A percentile compares a stretch with the other conserved stretches of the same genome.
These are phyloP conservation scores for Asterochloris sp. DNA, from an alignment of 139 green algal genomes.

Conservation along the genomic window DNA sequence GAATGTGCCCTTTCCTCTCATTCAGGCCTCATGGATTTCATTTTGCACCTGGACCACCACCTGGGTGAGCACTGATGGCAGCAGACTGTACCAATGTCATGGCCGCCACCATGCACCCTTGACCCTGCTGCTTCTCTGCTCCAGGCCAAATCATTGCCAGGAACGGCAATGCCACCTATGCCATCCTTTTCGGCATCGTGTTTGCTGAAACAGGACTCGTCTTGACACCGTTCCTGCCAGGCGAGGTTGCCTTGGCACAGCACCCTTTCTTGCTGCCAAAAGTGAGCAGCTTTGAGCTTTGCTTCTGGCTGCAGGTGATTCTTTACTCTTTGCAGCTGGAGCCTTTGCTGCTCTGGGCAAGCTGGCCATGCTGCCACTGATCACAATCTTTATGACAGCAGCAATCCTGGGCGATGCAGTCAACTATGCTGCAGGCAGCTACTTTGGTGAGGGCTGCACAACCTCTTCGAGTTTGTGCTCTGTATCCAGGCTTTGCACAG, in stretches of 20 bases:
- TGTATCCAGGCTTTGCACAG: not conserved
- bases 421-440: constrained; percentile 77
- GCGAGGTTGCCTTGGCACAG: not conserved
- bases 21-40: constrained; percentile 26
- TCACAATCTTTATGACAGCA: constrained; percentile 61
- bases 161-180: constrained; percentile 68
- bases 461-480: not conserved
- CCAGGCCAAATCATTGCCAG: too few relatives aligned
- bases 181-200: constrained; percentile 76
- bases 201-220: constrained; percentile 55
- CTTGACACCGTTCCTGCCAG: constrained; percentile 87
- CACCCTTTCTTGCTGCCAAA: not conserved
- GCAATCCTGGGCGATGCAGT: constrained; percentile 87
- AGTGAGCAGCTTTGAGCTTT: not conserved
- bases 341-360: constrained; percentile 78
- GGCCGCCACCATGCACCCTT: too few relatives aligned
- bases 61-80: constrained; percentile 60
- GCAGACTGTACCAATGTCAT: not conserved
- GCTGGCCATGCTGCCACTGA: constrained; percentile 53
- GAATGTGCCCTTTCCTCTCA: too few relatives aligned
- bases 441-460: constrained; percentile 14
- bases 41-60: constrained; percentile 87
- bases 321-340: constrained; percentile 89
- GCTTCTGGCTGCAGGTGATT: constrained; percentile 44
- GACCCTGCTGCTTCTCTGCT: too few relatives aligned